Percentiles rank a stretch among this genome's conserved stretches.
Evolutionary conservation across 495 filamentous ascomycete species (phyloP).

Genomic region (Tuber brumale): DNA sequence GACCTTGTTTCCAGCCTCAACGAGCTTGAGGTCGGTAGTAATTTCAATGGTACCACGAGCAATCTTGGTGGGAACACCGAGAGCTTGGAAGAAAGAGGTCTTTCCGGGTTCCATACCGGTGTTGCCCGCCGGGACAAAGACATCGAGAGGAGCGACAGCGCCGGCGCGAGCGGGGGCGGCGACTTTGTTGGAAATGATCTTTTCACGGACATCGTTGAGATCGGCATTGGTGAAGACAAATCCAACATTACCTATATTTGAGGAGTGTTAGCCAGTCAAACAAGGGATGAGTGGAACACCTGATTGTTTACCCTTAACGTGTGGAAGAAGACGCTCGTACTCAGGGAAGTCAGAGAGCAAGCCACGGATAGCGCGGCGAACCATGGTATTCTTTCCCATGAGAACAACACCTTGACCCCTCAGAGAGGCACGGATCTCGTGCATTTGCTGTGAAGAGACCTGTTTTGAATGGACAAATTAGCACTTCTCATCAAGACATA

Average conservation of each 20-base stretch:
- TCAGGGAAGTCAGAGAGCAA: slow-evolving; percentile 87
- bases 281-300: not conserved
- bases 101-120: slow-evolving; percentile 99
- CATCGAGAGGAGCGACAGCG: slow-evolving; percentile 85
- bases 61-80: slow-evolving; percentile 99
- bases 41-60: slow-evolving; percentile 99
- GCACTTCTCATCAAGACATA: slow-evolving; percentile 34
- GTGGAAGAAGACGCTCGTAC: slow-evolving; percentile 92
- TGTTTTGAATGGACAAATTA: slow-evolving; percentile 31
- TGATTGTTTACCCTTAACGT: slow-evolving; percentile 64
- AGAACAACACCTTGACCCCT: slow-evolving; percentile 85
- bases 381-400: slow-evolving; percentile 99
- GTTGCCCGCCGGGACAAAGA: slow-evolving; percentile 90
- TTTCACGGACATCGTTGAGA: slow-evolving; percentile 81
- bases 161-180: slow-evolving; percentile 95
- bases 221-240: slow-evolving; percentile 99
- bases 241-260: slow-evolving; percentile 71
- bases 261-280: slow-evolving; percentile 7
- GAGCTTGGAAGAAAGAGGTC: slow-evolving; percentile 99
- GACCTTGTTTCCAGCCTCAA: slow-evolving; percentile 88
- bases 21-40: slow-evolving; percentile 92
- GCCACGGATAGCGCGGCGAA: slow-evolving; percentile 94
- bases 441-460: slow-evolving; percentile 98
- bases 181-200: slow-evolving; percentile 93
- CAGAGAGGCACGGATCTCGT: slow-evolving; percentile 91